Base-by-base conservation (phyloP, 2,329 filamentous ascomycete genomes). In the Periconia sp. region DNA sequence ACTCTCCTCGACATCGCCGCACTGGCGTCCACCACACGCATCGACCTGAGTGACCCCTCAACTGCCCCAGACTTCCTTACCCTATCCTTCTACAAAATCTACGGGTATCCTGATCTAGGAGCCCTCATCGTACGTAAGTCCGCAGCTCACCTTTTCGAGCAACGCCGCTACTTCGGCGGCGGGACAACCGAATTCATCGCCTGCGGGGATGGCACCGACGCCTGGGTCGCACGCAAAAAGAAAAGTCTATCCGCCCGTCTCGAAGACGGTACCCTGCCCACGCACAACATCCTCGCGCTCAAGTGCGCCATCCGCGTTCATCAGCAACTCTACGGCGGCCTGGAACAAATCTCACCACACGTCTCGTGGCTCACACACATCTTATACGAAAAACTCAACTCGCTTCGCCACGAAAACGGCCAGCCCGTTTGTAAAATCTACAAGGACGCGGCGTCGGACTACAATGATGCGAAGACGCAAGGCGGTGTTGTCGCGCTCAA, bases 81-180 rank as follows among this genome's bases (percentile, higher is more conserved):
- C 0, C 66, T 97, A 27, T 97, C 92, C 68, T 88, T 97, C 60
- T 95, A 97, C 76, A 97, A 97, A 71, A 92, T 96, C 14, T 97
- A 97, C 70, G 93, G 93, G 1, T 97, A 96, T 59, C 93, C 93
- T 0, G 90, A 97, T 67, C 79, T 97, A 1, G 93, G 93, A 1
- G 92, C 87, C 1, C 76, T 97, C 51, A 85, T 97, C 17, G 85
- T 97, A 6, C 85, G 89, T 23, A 92, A 90, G 59, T 79, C 83
- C 15, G 84, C 89, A 3, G 85, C 83, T 2, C 72, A 81, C 41
- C 49, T 77, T 82, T 42, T 79, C 77, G 48, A 75, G 78, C 50
- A 80, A 18, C 76, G 84, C 41, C 81, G 77, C 55, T 90, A 87
- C 64, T 89, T 90, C 63, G 87, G 85, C 18, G 87, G 87, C 27